A percentile compares a stretch with the other conserved stretches of the same genome.
These are phyloP conservation scores for Metarhizium guizhouense DNA, from an alignment of 2,329 filamentous ascomycete genomes.

Conservation along the genomic window DNA sequence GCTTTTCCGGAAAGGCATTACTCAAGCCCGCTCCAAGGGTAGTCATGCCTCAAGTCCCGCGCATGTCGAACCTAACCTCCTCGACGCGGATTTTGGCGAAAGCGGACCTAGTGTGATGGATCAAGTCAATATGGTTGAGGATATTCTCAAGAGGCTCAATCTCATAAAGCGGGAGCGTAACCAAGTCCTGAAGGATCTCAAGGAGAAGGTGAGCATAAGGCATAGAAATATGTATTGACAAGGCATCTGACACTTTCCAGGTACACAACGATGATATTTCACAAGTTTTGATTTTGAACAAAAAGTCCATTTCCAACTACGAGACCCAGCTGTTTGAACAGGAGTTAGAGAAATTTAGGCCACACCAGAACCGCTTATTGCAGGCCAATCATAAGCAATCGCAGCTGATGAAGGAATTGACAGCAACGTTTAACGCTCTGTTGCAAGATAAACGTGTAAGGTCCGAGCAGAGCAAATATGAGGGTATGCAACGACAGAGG, in stretches of 20 bases:
- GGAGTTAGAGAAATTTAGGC: constrained; percentile 94
- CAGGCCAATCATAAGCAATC: constrained; percentile 95
- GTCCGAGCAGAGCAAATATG: constrained; percentile 91
- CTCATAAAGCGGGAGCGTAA: constrained; percentile 85
- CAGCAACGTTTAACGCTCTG: constrained; percentile 74
- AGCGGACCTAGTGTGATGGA: constrained; percentile 72
- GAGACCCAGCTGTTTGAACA: constrained; percentile 89
- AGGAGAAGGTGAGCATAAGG: constrained; percentile 73
- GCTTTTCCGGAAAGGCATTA: constrained; percentile 79
- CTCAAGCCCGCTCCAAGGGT: constrained; percentile 61
- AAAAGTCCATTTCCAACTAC: constrained; percentile 88
- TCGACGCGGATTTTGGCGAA: constrained; percentile 91
- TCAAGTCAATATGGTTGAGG: constrained; percentile 82
- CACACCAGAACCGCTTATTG: constrained; percentile 81
- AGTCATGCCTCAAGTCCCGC: constrained; percentile 54
- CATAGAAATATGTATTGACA: background rate
- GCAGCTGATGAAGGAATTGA: constrained; percentile 89
- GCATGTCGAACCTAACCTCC: constrained; percentile 60
- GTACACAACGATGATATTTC: constrained; percentile 96
- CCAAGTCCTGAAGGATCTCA: constrained; percentile 91
- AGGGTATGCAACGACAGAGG: constrained; percentile 74
- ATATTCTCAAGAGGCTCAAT: constrained; percentile 82
- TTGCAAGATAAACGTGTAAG: constrained; percentile 91
- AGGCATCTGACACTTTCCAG: constrained; percentile 32
- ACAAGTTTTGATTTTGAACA: constrained; percentile 93